These are phyloP conservation scores for Globisporangium takayamanum DNA, from an alignment of 352 stramenopile genomes.

Conservation along the genomic window DNA sequence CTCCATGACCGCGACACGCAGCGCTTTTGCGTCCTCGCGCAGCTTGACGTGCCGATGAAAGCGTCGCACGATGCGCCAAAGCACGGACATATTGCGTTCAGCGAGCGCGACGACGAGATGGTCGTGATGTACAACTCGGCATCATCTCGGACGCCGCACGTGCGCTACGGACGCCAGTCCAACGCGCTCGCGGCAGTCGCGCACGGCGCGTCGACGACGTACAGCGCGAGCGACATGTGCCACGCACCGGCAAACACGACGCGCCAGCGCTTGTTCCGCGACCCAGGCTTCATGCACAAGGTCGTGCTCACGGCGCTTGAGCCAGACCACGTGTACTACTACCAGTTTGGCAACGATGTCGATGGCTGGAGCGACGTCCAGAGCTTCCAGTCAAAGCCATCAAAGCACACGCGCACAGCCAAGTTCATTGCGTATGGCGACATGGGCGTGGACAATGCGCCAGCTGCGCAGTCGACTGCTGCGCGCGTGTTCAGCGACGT, in stretches of 20 bases:
- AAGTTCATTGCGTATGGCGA: constrained; percentile 83
- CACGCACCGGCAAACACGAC: constrained; percentile 50
- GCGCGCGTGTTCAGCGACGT: constrained; percentile 50
- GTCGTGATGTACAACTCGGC: constrained; percentile 69
- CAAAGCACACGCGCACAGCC: constrained; percentile 2
- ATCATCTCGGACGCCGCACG: constrained; percentile 33
- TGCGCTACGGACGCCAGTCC: constrained; percentile 30
- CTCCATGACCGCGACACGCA: constrained; percentile 18
- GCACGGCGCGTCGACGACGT: constrained; percentile 49
- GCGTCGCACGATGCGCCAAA: constrained; percentile 53
- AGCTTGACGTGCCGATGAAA: constrained; percentile 39
- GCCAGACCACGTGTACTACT: constrained; percentile 49
- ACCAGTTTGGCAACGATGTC: constrained; percentile 70
- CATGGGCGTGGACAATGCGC: constrained; percentile 63
- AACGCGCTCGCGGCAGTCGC: constrained; percentile 18
- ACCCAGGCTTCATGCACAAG: constrained; percentile 76
- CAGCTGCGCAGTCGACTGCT: constrained; percentile 49
- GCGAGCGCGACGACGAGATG: constrained; percentile 36
- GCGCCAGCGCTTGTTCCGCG: constrained; percentile 61
- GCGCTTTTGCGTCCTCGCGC: constrained; percentile 13
- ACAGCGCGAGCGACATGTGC: constrained; percentile 64
- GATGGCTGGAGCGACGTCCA: constrained; percentile 41
- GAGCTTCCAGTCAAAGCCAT: constrained; percentile 24
- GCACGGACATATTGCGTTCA: constrained; percentile 64
- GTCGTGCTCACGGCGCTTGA: constrained; percentile 52